Base-by-base conservation (phyloP, 2,329 filamentous ascomycete species). In the Rhynchosporium secalis region DNA sequence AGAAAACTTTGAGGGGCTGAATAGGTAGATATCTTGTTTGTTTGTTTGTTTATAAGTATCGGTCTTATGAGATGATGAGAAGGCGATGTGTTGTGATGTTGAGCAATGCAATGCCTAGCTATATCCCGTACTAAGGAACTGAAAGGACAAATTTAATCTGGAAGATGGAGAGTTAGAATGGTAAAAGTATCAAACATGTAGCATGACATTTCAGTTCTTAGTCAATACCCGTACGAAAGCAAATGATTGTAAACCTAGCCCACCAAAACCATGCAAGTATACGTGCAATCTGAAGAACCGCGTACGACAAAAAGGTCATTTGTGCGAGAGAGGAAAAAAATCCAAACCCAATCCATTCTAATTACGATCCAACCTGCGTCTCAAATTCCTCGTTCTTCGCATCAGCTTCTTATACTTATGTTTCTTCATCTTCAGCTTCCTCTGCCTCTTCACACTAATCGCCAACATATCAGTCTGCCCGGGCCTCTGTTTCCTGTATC, bases 361-460 rank as follows among this genome's bases (percentile, higher is more conserved):
- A 65, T 72, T 73, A 62, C 72, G 70, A 66, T 74, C 73, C 65
- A 74, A 67, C 57, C 93, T 96, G 75, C 92, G 87, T 75, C 94
- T 88, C 80, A 92, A 77, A 75, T 91, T 94, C 76, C 94, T 86
- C 73, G 94, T 97, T 78, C 87, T 85, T 83, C 89, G 91, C 90
- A 96, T 92, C 70, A 98, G 82, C 86, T 99, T 99, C 92, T 97
- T 98, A 79, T 96, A 96, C 87, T 99, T 99, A 85, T 98, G 94
- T 86, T 98, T 99, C 90, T 99, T 99, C 93, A 99, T 99, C 86
- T 92, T 96, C 74, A 97, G 80, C 80, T 95, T 96, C 74, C 92
- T 83, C 78, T 96, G 92, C 76, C 95, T 85, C 82, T 89, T 92
- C 70, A 97, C 94, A 74, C 91, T 96, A 75, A 99, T 92, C 67